A percentile compares a stretch with the other conserved stretches of the same genome.
Conservation (phyloP, 2,329 filamentous ascomycete species). For the Verticillium nubilum region DNA sequence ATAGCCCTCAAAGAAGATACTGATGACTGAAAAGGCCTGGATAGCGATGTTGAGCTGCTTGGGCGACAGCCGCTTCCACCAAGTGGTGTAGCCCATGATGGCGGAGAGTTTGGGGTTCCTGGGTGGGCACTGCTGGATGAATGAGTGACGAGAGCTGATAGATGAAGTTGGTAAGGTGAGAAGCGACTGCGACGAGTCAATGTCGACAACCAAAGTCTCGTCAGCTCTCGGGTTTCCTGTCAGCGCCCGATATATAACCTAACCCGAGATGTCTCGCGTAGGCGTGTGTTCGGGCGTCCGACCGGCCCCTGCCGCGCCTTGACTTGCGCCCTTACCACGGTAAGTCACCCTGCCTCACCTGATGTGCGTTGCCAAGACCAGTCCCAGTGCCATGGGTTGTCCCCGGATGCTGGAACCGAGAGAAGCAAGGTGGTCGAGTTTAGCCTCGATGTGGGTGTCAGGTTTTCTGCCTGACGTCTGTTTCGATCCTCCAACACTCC, state of each 20-base stretch:
- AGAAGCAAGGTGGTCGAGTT: background rate
- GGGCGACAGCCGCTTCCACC: conserved; percentile 36
- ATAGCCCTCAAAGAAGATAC: conserved; percentile 38
- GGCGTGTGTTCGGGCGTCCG: background rate
- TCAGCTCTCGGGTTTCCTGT: background rate
- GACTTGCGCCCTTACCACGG: background rate
- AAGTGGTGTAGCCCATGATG: conserved; percentile 30
- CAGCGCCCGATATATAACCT: background rate
- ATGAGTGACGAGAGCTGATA: background rate
- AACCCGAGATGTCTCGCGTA: background rate
- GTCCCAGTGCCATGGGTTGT: background rate
- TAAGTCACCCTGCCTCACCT: background rate
- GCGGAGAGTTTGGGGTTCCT: no score
- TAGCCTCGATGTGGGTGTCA: background rate
- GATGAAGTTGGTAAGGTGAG: background rate
- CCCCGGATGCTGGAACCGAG: background rate
- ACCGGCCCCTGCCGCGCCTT: background rate
- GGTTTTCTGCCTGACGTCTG: background rate
- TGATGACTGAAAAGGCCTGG: conserved; percentile 22
- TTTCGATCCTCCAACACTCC: background rate
- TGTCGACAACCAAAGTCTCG: background rate
- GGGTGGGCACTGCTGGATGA: no score
- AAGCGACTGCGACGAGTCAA: background rate
- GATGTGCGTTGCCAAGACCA: background rate
- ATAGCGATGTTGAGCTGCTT: conserved; percentile 32